phyloP scores from a whole-genome alignment of 768 basidiomycete species.

The Clavulina sp. region DNA sequence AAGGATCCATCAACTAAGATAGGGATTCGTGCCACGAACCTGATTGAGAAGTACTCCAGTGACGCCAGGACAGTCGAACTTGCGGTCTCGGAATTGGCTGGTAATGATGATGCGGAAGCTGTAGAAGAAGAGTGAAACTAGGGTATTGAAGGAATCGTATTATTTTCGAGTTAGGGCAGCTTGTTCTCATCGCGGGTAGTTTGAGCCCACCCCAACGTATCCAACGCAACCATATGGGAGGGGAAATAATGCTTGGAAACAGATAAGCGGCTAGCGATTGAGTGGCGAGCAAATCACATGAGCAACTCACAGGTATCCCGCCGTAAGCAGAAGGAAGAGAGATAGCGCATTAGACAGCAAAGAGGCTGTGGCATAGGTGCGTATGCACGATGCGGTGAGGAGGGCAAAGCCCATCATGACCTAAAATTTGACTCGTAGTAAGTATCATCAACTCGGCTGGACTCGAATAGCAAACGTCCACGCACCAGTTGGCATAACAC shows the following conservation, averaged over 20 bases:
- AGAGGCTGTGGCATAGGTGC: constrained; percentile 20
- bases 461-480: not conserved
- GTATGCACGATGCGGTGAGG: constrained; percentile 16
- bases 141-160: too few relatives aligned
- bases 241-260: constrained; percentile 9
- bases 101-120: constrained; percentile 22
- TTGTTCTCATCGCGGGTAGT: too few relatives aligned
- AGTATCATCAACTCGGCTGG: too few relatives aligned
- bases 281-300: too few relatives aligned
- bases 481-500: constrained; percentile 14
- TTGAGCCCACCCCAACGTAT: constrained; percentile 24
- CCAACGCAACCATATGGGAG: constrained; percentile 22
- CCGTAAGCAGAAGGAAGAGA: constrained; percentile 15
- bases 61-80: constrained; percentile 18
- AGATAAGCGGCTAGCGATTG: not conserved
- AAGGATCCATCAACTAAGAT: too few relatives aligned
- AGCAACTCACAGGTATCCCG: constrained; percentile 14
- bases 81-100: constrained; percentile 24
- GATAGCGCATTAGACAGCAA: constrained; percentile 17
- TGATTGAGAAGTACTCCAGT: constrained; percentile 13
- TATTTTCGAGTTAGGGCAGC: too few relatives aligned
- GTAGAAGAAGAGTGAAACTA: constrained; percentile 13
- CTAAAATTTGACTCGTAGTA: too few relatives aligned
- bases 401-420: constrained; percentile 18
- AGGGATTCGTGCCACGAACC: too few relatives aligned